Percentiles rank a stretch among this genome's conserved stretches.
phyloP scores from a whole-genome alignment of 768 basidiomycete species.

The Kwoniella heveanensis region DNA sequence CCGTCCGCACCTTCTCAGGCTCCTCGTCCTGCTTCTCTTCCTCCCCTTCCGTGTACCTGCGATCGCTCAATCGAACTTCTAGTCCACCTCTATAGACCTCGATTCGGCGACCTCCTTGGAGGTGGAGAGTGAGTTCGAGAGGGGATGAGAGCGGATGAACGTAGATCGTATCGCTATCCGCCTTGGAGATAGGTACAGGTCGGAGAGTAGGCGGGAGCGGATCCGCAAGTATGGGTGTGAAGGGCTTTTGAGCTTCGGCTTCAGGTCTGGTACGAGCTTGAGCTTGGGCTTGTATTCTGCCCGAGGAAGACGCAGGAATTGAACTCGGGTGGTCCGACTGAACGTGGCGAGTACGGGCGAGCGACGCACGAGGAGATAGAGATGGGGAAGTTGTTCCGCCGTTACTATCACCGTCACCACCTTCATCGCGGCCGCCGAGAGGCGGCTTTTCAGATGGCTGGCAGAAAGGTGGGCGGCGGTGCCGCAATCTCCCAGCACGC shows the following conservation, averaged over 20 bases:
- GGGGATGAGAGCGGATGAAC: neutral
- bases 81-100: conserved; percentile 7
- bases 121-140: conserved; percentile 3
- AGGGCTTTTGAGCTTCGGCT: too few relatives aligned
- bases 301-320: too few relatives aligned
- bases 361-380: too few relatives aligned
- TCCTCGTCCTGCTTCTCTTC: neutral
- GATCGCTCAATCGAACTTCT: neutral
- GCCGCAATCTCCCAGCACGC: too few relatives aligned
- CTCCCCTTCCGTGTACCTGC: neutral
- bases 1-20: neutral
- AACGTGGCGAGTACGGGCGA: too few relatives aligned
- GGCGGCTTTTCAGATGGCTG: too few relatives aligned
- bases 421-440: too few relatives aligned
- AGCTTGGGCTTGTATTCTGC: neutral
- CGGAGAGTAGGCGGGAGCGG: conserved; percentile 27
- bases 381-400: too few relatives aligned
- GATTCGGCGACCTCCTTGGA: neutral
- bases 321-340: too few relatives aligned
- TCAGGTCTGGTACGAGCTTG: too few relatives aligned
- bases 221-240: conserved; percentile 18
- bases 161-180: conserved; percentile 21
- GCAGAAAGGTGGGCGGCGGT: too few relatives aligned
- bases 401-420: too few relatives aligned
- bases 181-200: conserved; percentile 20